phyloP scores from a whole-genome alignment of 257 asterid species.

The Henckelia pumila region DNA sequence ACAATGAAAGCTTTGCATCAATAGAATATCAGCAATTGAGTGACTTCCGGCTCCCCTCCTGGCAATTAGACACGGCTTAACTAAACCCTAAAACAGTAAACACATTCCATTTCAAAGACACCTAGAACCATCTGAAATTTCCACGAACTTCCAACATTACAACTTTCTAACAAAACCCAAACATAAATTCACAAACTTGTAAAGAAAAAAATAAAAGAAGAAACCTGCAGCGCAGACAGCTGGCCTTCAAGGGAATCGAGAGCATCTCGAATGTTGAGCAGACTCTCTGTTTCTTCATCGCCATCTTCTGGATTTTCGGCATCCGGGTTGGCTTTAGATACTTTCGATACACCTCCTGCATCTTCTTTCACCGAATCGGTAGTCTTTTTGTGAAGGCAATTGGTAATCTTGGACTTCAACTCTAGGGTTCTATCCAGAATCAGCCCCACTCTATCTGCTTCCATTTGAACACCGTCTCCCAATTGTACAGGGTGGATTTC shows the following conservation, averaged over 20 bases:
- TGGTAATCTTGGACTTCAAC: conserved; percentile 39
- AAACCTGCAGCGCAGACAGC: conserved; percentile 47
- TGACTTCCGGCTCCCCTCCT: not conserved
- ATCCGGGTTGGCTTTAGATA: conserved; percentile 13
- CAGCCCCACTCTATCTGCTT: conserved; percentile 43
- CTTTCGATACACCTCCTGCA: conserved; percentile 4
- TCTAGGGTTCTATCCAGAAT: conserved; percentile 42
- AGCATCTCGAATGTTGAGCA: conserved; percentile 45
- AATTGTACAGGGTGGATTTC: not conserved
- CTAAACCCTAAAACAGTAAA: not conserved
- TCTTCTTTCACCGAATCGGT: conserved; percentile 18
- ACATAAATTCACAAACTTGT: not conserved
- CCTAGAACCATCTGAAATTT: not conserved
- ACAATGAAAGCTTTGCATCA: not conserved
- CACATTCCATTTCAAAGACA: not conserved
- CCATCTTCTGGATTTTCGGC: conserved; percentile 19
- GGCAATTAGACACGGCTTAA: not conserved
- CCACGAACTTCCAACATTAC: not conserved
- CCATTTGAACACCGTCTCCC: conserved; percentile 27
- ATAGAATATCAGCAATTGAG: not conserved
- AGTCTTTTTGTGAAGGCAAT: conserved; percentile 30
- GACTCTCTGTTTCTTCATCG: conserved; percentile 38
- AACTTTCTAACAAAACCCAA: not conserved
- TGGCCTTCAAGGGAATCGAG: conserved; percentile 50
- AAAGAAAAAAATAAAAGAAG: not conserved